Conservation (phyloP, 2,329 filamentous ascomycete species). For the Magnaporthiopsis incrustans region DNA sequence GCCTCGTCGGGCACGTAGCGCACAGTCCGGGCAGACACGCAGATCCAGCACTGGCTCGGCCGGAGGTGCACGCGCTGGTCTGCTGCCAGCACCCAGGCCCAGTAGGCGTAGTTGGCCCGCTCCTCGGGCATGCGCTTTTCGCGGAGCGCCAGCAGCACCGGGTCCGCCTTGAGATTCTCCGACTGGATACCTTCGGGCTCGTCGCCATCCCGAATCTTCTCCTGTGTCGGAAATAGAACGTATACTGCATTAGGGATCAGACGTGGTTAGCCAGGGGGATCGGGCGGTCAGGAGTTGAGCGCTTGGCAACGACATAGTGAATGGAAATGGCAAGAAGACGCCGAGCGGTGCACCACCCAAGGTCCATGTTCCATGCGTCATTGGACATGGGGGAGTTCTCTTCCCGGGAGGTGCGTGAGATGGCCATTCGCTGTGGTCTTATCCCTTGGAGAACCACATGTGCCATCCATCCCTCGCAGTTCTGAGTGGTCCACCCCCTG, state of each 20-base stretch:
- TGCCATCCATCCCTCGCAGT: not conserved
- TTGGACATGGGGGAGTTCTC: not conserved
- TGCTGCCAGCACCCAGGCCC: slow-evolving; percentile 45
- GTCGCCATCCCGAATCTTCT: slow-evolving; percentile 42
- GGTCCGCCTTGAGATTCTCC: slow-evolving; percentile 55
- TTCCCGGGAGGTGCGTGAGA: not conserved
- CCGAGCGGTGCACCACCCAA: not conserved
- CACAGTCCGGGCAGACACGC: slow-evolving; percentile 45
- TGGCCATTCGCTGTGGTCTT: not conserved
- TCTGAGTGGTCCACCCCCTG: not conserved
- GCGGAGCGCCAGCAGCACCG: slow-evolving; percentile 53
- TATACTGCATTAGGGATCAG: slow-evolving; percentile 35
- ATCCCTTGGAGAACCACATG: not conserved
- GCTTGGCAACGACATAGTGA: not conserved
- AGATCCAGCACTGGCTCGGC: slow-evolving; percentile 52
- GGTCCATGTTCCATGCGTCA: not conserved
- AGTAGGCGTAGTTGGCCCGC: slow-evolving; percentile 55
- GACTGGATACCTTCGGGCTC: slow-evolving; percentile 29
- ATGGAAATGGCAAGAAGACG: not conserved
- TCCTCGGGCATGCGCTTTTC: slow-evolving; percentile 49
- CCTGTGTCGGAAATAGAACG: slow-evolving; percentile 48
- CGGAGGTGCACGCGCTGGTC: slow-evolving; percentile 45
- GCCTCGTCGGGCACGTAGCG: slow-evolving; percentile 39
- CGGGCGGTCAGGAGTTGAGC: not conserved
- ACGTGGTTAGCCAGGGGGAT: not conserved